phyloP scores from a whole-genome alignment of 352 stramenopile species.

The Phytophthora megakarya region DNA sequence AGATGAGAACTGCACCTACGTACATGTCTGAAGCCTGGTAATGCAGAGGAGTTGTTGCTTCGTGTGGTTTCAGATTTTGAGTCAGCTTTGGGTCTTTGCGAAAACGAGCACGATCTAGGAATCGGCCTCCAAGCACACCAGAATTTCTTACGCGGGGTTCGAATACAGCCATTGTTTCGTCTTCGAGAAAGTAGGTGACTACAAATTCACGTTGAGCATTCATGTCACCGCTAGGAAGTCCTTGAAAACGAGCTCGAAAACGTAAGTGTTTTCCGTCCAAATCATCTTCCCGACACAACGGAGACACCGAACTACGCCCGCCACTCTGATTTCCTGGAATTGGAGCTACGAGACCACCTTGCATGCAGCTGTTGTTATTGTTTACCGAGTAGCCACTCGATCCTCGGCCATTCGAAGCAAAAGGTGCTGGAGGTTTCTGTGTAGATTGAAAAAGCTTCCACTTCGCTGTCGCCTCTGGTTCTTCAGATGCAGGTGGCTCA shows the following conservation, averaged over 20 bases:
- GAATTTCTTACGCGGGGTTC: slow-evolving; percentile 75
- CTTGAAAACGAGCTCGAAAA: slow-evolving; percentile 73
- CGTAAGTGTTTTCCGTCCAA: slow-evolving; percentile 73
- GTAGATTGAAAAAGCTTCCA: slow-evolving; percentile 63
- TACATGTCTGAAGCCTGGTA: slow-evolving; percentile 70
- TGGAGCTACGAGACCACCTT: slow-evolving; percentile 31
- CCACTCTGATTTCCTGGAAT: slow-evolving; percentile 24
- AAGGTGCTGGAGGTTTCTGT: neutral
- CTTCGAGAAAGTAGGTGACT: slow-evolving; percentile 78
- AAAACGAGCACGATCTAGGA: slow-evolving; percentile 78
- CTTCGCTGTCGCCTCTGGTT: slow-evolving; percentile 33
- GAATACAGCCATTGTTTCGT: slow-evolving; percentile 81
- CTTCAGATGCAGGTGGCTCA: slow-evolving; percentile 22
- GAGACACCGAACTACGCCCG: slow-evolving; percentile 13
- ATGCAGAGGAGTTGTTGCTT: slow-evolving; percentile 18
- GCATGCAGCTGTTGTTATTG: slow-evolving; percentile 41
- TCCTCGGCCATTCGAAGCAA: slow-evolving; percentile 26
- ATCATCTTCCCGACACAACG: slow-evolving; percentile 45
- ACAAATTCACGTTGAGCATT: slow-evolving; percentile 72
- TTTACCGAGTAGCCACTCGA: slow-evolving; percentile 35
- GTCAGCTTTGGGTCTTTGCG: slow-evolving; percentile 42
- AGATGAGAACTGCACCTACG: slow-evolving; percentile 66
- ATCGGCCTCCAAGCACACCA: slow-evolving; percentile 64
- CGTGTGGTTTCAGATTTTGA: neutral
- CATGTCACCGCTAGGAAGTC: slow-evolving; percentile 34